A percentile compares a stretch with the other conserved stretches of the same genome.
phyloP scores from a whole-genome alignment of 768 basidiomycete genomes.

The Calocera viscosa region DNA sequence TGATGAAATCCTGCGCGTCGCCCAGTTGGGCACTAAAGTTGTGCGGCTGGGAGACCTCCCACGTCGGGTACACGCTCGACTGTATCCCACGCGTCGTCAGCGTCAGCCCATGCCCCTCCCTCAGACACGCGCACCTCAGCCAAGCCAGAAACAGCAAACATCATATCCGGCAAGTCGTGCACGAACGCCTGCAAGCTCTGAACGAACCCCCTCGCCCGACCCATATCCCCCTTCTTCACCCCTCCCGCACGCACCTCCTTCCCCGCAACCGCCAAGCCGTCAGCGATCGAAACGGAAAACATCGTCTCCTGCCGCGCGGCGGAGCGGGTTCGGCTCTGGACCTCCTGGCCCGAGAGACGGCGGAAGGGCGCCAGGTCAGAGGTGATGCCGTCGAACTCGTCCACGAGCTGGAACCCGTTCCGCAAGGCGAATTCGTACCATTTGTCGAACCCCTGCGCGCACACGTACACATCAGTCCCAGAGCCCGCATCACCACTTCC shows the following conservation, averaged over 20 bases:
- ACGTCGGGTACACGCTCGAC: constrained; percentile 24
- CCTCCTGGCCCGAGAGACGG: background rate
- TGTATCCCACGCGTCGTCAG: constrained; percentile 6
- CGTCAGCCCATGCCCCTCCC: constrained; percentile 24
- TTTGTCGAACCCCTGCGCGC: constrained; percentile 34
- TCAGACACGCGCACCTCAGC: constrained; percentile 16
- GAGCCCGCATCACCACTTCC: no score
- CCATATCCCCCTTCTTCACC: background rate
- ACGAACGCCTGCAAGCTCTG: background rate
- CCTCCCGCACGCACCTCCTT: background rate
- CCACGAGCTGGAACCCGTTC: constrained; percentile 38
- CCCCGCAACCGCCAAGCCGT: background rate
- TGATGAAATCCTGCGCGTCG: constrained; percentile 8
- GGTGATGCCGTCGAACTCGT: constrained; percentile 44
- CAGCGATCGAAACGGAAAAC: constrained; percentile 1
- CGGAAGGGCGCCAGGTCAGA: constrained; percentile 34
- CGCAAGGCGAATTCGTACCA: constrained; percentile 35
- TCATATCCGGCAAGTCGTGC: constrained; percentile 7
- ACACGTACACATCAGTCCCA: background rate
- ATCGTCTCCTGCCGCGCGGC: background rate
- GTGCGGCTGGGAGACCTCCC: constrained; percentile 6
- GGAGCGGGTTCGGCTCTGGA: background rate
- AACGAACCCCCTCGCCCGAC: background rate
- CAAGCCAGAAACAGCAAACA: constrained; percentile 1
- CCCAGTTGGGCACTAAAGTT: constrained; percentile 25